A percentile compares a stretch with the other conserved stretches of the same genome.
phyloP scores from a whole-genome alignment of 1,139 yeast species.

The Lodderomyces metapsilosis region DNA sequence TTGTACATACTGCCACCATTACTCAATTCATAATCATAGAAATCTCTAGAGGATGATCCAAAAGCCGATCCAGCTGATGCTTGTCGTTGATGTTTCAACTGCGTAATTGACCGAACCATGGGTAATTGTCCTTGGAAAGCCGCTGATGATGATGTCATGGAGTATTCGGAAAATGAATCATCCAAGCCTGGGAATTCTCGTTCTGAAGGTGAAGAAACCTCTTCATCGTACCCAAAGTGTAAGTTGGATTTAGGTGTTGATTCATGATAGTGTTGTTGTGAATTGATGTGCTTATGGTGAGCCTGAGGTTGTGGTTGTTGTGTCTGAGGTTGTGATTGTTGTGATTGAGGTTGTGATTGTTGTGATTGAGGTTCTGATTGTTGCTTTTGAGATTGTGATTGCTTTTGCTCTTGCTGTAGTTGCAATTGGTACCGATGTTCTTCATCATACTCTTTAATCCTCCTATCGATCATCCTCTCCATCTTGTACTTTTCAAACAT shows the following conservation, averaged over 20 bases:
- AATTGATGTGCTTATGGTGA: background rate
- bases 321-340: background rate
- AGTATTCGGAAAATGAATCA: constrained; percentile 29
- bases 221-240: constrained; percentile 5
- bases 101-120: constrained; percentile 38
- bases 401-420: constrained; percentile 1
- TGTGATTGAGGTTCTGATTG: no score
- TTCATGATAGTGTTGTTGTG: constrained; percentile 1
- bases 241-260: background rate
- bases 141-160: constrained; percentile 25
- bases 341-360: background rate
- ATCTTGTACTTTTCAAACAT: constrained; percentile 55
- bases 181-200: constrained; percentile 17
- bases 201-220: background rate
- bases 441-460: constrained; percentile 11
- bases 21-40: constrained; percentile 9
- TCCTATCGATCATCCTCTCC: constrained; percentile 28
- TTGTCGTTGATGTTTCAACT: constrained; percentile 12
- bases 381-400: no score
- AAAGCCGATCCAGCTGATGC: background rate
- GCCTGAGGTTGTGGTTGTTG: constrained; percentile 1
- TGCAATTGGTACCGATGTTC: constrained; percentile 2
- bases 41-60: no score
- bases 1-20: constrained; percentile 38
- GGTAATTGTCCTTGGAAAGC: constrained; percentile 25